A percentile compares a stretch with the other conserved stretches of the same genome.
Conservation (phyloP, 371 early-diverging fungal species). For the Mucor piriformis region DNA sequence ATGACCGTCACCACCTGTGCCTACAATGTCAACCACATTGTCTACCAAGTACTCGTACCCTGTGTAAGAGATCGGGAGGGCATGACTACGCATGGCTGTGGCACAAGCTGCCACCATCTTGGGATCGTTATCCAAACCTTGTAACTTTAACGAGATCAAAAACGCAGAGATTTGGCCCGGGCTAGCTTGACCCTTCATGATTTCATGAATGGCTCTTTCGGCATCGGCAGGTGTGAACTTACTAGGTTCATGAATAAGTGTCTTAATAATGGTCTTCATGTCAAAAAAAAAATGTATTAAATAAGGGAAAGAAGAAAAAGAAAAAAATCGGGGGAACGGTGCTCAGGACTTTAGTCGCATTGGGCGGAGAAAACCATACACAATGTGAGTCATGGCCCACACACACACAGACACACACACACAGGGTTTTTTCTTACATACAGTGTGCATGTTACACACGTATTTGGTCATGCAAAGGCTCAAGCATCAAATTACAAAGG, state of each 20-base stretch:
- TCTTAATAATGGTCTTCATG: conserved; percentile 59
- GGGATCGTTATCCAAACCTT: conserved; percentile 75
- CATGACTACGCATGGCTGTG: conserved; percentile 64
- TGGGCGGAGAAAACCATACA: neutral
- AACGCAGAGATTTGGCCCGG: conserved; percentile 88
- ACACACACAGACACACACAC: no score
- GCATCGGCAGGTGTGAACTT: conserved; percentile 73
- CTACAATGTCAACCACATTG: conserved; percentile 89
- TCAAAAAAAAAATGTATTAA: neutral
- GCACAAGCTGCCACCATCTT: conserved; percentile 81
- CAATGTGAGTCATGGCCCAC: neutral
- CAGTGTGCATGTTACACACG: no score
- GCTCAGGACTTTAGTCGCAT: neutral
- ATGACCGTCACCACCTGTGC: conserved; percentile 98
- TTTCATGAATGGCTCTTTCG: conserved; percentile 62
- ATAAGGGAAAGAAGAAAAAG: neutral
- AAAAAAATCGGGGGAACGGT: neutral
- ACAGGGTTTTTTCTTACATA: no score
- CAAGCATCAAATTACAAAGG: no score
- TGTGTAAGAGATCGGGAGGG: conserved; percentile 56
- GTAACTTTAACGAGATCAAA: conserved; percentile 72
- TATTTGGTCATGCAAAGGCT: no score
- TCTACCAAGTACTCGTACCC: conserved; percentile 42
- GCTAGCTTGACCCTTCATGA: conserved; percentile 78
- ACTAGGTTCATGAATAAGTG: conserved; percentile 61